phyloP scores from a whole-genome alignment of 2,329 filamentous ascomycete species.

The Blastomyces gilchristii region DNA sequence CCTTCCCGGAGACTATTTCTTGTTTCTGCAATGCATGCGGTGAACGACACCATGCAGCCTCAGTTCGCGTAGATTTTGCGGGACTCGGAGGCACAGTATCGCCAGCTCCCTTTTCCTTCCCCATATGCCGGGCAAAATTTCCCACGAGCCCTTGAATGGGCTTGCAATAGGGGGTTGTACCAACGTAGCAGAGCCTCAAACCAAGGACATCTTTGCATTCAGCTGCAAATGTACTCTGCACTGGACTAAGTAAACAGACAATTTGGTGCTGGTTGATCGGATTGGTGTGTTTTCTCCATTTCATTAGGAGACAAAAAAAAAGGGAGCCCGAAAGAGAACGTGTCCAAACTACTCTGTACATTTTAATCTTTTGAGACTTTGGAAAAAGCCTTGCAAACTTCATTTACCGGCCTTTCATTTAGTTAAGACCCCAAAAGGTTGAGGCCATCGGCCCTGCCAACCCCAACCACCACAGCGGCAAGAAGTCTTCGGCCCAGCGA shows the following conservation, averaged over 20 bases:
- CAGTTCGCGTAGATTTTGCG: background rate
- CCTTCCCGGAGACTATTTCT: background rate
- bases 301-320: background rate
- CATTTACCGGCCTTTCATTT: background rate
- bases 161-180: background rate
- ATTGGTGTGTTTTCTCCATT: background rate
- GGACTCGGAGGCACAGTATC: background rate
- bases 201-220: background rate
- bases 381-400: background rate
- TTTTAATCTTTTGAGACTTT: background rate
- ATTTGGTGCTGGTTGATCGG: background rate
- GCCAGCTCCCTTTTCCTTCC: background rate
- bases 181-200: slow-evolving; percentile 4
- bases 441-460: background rate
- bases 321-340: background rate
- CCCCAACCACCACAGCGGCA: background rate
- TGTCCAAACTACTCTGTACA: too few species aligned
- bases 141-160: background rate
- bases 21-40: background rate
- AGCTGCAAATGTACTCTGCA: background rate
- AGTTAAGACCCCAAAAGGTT: background rate
- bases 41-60: too few species aligned
- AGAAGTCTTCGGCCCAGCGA: background rate
- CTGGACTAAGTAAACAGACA: background rate
- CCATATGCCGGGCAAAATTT: background rate